Evolutionary conservation across 1,284 basidiomycete species (phyloP).

Genomic region (Gomphus sp.): DNA sequence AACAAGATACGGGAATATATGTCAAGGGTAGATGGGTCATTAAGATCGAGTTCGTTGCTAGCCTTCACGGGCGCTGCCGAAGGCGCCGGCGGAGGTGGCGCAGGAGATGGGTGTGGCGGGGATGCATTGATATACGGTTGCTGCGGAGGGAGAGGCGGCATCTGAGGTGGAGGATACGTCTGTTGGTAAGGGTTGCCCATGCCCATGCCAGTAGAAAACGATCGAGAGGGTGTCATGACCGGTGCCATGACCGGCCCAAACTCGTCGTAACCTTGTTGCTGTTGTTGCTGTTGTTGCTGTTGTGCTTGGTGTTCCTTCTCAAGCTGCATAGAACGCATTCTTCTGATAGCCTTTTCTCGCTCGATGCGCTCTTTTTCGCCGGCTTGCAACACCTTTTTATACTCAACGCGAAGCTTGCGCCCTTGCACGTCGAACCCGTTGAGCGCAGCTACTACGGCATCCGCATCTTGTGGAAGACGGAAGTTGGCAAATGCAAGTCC

Average conservation of each 20-base stretch:
- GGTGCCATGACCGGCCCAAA: conserved; percentile 45
- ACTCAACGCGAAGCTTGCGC: conserved; percentile 97
- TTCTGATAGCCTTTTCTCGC: conserved; percentile 95
- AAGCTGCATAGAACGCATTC: conserved; percentile 95
- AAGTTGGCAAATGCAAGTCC: conserved; percentile 99
- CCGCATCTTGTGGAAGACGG: conserved; percentile 83
- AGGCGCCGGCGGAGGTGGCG: conserved; percentile 29
- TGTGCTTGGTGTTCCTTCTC: conserved; percentile 61
- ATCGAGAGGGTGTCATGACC: conserved; percentile 47
- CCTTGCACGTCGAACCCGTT: conserved; percentile 96
- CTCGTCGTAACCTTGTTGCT: conserved; percentile 45
- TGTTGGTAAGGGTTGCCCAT: conserved; percentile 44
- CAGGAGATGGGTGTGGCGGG: conserved; percentile 27
- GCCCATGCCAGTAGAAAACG: conserved; percentile 38
- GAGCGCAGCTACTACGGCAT: conserved; percentile 90
- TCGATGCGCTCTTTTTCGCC: conserved; percentile 99
- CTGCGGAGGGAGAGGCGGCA: conserved; percentile 52
- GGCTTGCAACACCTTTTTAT: conserved; percentile 98
- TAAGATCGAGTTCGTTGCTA: conserved; percentile 80
- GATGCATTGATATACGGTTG: conserved; percentile 36
- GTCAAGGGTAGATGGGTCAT: conserved; percentile 91
- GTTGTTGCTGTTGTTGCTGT: conserved; percentile 19
- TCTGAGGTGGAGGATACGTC: conserved; percentile 51
- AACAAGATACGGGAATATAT: conserved; percentile 95
- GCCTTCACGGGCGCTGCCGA: conserved; percentile 39